phyloP scores from a whole-genome alignment of 768 basidiomycete genomes.

The Hygrophoropsis aurantiaca region DNA sequence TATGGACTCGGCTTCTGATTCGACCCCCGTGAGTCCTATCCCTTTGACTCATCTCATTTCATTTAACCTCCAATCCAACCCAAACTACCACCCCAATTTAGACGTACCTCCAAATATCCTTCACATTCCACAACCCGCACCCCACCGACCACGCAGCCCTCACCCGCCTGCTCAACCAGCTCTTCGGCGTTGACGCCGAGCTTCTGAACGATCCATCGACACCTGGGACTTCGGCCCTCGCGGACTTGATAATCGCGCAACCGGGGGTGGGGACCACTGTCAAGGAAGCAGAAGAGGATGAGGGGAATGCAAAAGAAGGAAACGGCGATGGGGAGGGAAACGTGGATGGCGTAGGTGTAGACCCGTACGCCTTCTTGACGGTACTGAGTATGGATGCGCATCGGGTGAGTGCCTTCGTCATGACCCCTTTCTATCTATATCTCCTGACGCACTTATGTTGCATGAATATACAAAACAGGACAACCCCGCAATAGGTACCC shows the following conservation, averaged over 20 bases:
- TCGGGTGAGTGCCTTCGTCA: slow-evolving; percentile 40
- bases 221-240: too few species aligned
- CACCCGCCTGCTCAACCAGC: slow-evolving; percentile 68
- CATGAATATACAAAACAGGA: slow-evolving; percentile 44
- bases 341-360: slow-evolving; percentile 38
- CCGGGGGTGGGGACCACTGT: slow-evolving; percentile 83
- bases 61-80: slow-evolving; percentile 40
- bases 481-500: slow-evolving; percentile 66
- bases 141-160: slow-evolving; percentile 85
- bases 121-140: slow-evolving; percentile 92
- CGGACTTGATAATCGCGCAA: slow-evolving; percentile 76
- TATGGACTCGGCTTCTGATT: too few species aligned
- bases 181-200: slow-evolving; percentile 73
- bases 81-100: slow-evolving; percentile 83
- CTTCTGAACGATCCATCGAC: slow-evolving; percentile 69
- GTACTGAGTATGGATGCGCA: slow-evolving; percentile 77
- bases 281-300: slow-evolving; percentile 87
- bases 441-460: not conserved
- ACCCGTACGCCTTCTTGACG: slow-evolving; percentile 87
- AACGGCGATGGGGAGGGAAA: too few species aligned
- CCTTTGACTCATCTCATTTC: not conserved
- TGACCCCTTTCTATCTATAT: not conserved
- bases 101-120: too few species aligned
- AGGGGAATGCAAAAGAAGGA: too few species aligned
- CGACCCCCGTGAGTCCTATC: slow-evolving; percentile 11